Percentiles rank a stretch among this genome's conserved stretches.
Evolutionary conservation across 2,329 filamentous ascomycete genomes (phyloP).

Genomic region (Stemphylium beticola): DNA sequence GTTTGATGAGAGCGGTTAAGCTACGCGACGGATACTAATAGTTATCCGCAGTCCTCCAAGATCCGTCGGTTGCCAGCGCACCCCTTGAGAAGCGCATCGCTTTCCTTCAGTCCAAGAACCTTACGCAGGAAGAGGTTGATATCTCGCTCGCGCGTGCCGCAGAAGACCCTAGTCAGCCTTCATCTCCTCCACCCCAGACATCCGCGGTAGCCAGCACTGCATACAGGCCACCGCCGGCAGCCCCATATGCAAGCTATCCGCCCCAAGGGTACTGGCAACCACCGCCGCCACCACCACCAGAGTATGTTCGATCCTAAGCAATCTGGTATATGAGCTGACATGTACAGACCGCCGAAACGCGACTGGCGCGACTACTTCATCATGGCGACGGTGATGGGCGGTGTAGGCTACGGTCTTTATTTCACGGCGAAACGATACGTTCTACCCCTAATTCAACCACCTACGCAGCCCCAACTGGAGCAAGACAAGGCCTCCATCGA

Average conservation of each 20-base stretch:
- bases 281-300: conserved; percentile 60
- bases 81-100: conserved; percentile 92
- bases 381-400: conserved; percentile 94
- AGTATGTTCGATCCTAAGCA: conserved; percentile 47
- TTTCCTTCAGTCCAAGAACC: conserved; percentile 94
- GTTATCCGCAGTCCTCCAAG: conserved; percentile 76
- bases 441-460: conserved; percentile 86
- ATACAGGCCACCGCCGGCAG: conserved; percentile 55
- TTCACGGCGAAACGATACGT: conserved; percentile 89
- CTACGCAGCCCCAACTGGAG: conserved; percentile 90
- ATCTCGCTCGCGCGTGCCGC: conserved; percentile 78
- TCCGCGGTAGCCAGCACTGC: conserved; percentile 46
- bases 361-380: conserved; percentile 99
- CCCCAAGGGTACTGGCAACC: conserved; percentile 60
- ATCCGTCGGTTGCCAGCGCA: conserved; percentile 86
- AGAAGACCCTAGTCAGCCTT: conserved; percentile 57
- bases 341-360: conserved; percentile 66
- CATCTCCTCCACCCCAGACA: conserved; percentile 57
- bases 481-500: conserved; percentile 94
- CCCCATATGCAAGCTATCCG: conserved; percentile 59
- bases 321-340: conserved; percentile 20
- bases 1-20: conserved; percentile 30
- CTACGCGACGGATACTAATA: conserved; percentile 21
- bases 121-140: conserved; percentile 95
- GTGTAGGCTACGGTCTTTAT: conserved; percentile 88